phyloP scores from a whole-genome alignment of 495 filamentous ascomycete genomes.

The Talaromyces thailandensis region DNA sequence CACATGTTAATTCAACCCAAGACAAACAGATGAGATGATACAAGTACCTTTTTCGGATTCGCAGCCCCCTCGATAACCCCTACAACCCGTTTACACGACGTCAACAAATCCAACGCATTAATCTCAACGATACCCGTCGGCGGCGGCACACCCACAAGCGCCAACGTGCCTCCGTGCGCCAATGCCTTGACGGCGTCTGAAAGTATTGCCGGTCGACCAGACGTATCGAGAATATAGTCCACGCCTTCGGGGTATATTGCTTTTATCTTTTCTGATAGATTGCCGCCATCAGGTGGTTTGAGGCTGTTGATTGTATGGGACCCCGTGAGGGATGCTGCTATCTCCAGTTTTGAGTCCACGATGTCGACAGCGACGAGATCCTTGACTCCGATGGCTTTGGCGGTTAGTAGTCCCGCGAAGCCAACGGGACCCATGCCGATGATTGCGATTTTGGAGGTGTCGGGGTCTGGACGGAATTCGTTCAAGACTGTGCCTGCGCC shows the following conservation, averaged over 20 bases:
- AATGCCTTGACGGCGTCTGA: slow-evolving; percentile 22
- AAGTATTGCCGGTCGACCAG: slow-evolving; percentile 24
- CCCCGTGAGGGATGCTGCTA: slow-evolving; percentile 35
- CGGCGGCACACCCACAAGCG: slow-evolving; percentile 35
- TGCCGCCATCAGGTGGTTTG: neutral
- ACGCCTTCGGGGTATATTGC: slow-evolving; percentile 21
- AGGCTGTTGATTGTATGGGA: slow-evolving; percentile 29
- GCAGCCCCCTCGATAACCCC: slow-evolving; percentile 22
- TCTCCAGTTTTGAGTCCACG: slow-evolving; percentile 26
- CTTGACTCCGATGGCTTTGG: slow-evolving; percentile 15
- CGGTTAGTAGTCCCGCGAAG: slow-evolving; percentile 28
- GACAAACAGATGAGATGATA: too few relatives aligned
- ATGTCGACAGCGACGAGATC: slow-evolving; percentile 34
- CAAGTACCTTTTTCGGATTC: slow-evolving; percentile 16
- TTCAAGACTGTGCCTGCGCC: slow-evolving; percentile 39
- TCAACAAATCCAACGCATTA: slow-evolving; percentile 18
- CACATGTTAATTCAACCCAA: neutral
- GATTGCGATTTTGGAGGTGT: slow-evolving; percentile 17
- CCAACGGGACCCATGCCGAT: slow-evolving; percentile 37
- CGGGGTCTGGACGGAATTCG: slow-evolving; percentile 17
- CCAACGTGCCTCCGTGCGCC: slow-evolving; percentile 25
- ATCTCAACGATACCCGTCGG: slow-evolving; percentile 20
- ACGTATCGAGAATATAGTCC: slow-evolving; percentile 32
- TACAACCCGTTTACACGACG: slow-evolving; percentile 17
- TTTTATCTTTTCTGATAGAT: slow-evolving; percentile 18